Evolutionary conservation across 495 filamentous ascomycete genomes (phyloP).

Genomic region (Pyrenula massariospora): DNA sequence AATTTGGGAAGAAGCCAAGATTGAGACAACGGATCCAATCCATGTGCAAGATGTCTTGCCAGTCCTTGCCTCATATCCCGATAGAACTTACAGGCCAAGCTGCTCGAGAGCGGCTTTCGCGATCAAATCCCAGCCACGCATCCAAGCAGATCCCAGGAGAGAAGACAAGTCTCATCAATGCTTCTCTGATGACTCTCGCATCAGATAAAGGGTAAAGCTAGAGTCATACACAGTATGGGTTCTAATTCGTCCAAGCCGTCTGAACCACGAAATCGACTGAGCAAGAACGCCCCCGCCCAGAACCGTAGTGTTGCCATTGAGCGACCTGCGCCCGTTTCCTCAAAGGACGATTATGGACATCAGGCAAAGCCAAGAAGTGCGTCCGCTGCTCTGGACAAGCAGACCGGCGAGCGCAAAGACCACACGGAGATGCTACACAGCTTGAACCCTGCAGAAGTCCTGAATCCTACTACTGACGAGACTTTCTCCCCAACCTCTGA

Average conservation of each 20-base stretch:
- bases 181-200: background rate
- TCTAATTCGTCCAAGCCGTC: background rate
- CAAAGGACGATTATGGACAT: background rate
- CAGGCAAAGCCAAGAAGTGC: constrained; percentile 2
- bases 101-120: too few species aligned
- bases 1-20: too few species aligned
- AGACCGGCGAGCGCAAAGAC: constrained; percentile 36
- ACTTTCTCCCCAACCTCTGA: constrained; percentile 8
- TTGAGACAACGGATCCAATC: too few species aligned
- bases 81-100: too few species aligned
- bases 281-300: background rate
- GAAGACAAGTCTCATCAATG: background rate
- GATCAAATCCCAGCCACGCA: too few species aligned
- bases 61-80: too few species aligned
- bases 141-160: too few species aligned
- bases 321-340: background rate
- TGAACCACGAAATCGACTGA: background rate
- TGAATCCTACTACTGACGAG: constrained; percentile 8
- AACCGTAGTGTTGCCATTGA: background rate
- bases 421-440: constrained; percentile 36
- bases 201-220: background rate
- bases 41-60: too few species aligned
- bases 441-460: constrained; percentile 24
- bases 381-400: constrained; percentile 23
- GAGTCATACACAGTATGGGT: background rate